Evolutionary conservation across 805 yeast genomes (phyloP), one percentile per base, ranked within the genome.

Genomic region (Starmerella vaccinii): DNA sequence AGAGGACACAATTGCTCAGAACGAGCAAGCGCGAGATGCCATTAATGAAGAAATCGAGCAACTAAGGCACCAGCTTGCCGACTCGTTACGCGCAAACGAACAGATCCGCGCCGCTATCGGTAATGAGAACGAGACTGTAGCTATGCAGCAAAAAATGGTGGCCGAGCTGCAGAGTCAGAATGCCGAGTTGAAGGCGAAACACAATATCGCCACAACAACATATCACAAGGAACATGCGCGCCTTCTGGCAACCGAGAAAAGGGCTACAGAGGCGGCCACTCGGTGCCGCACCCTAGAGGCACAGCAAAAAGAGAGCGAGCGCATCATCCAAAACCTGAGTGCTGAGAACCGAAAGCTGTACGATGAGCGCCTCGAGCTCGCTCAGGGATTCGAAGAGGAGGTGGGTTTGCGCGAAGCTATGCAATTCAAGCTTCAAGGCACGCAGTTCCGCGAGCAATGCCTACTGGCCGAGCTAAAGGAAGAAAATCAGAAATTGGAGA

Each of bases 321-420:
- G 16, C 9, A 13, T 8, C 9, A 27, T 41, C 12, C 18, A 16
- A 12, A 26, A 27, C 34, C 19, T 41, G 2, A 26, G n/a, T 12
- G 21, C 22, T 15, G 45, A 41, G 29, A 22, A 10, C 19, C 21
- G 21, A 15, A 23, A 43, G 29, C 38, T 43, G 22, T 21, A 9
- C 2, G 38, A 21, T 9, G 46, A 43, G 32, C 46, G 38, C 21
- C 35, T 43, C 5, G 46, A 43, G 46, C 46, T 43, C 3, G 46
- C 46, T 12, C 46, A 43, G 15, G 46, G 46, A 13, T 32, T 43
- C 15, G 46, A 43, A 15, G 12, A 19, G 16, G 46, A 43, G 15
- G 29, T 30, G 22, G 1, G 21, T 1, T 4, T 4, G 27, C 37
- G 46, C 5, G 33, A 32, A 24, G 27, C 38, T 10, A 27, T 43